Conservation (phyloP, 1,139 yeast species). For the Geotrichum siamense region DNA sequence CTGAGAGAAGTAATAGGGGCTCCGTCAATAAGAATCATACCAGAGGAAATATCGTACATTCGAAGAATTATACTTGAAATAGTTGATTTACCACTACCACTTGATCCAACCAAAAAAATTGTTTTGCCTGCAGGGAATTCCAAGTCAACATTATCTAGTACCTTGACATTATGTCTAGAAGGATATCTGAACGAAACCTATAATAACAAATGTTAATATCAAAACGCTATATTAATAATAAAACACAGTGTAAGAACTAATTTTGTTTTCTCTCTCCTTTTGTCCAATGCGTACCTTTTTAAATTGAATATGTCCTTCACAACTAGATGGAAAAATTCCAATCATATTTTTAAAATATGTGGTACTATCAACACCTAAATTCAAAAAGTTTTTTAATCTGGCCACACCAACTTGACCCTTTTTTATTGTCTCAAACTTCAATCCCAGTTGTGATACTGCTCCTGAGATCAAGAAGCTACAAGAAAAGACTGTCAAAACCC, state of each 20-base stretch:
- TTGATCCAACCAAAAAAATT: constrained; percentile 68
- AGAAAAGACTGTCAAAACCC: constrained; percentile 75
- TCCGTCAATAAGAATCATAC: constrained; percentile 53
- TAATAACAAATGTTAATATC: background rate
- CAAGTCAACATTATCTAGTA: constrained; percentile 44
- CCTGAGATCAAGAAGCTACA: constrained; percentile 68
- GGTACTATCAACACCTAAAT: constrained; percentile 16
- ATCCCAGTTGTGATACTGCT: constrained; percentile 35
- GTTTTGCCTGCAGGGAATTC: constrained; percentile 42
- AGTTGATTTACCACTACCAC: constrained; percentile 93
- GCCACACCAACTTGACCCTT: constrained; percentile 27
- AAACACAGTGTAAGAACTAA: no score
- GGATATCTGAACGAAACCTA: constrained; percentile 52
- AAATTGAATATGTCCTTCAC: constrained; percentile 46
- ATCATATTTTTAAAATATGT: constrained; percentile 19
- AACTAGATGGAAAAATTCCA: constrained; percentile 33
- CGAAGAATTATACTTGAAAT: constrained; percentile 55
- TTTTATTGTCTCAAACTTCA: constrained; percentile 25
- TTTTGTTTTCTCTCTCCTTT: no score
- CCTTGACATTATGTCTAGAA: constrained; percentile 41
- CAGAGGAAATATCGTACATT: constrained; percentile 46
- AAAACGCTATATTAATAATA: no score
- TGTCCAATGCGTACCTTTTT: constrained; percentile 38
- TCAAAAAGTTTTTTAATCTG: constrained; percentile 18
- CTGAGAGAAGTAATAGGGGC: constrained; percentile 41